Percentiles rank a stretch among this genome's conserved stretches.
Conservation (phyloP, 768 basidiomycete genomes). For the Gymnopilus junonius region DNA sequence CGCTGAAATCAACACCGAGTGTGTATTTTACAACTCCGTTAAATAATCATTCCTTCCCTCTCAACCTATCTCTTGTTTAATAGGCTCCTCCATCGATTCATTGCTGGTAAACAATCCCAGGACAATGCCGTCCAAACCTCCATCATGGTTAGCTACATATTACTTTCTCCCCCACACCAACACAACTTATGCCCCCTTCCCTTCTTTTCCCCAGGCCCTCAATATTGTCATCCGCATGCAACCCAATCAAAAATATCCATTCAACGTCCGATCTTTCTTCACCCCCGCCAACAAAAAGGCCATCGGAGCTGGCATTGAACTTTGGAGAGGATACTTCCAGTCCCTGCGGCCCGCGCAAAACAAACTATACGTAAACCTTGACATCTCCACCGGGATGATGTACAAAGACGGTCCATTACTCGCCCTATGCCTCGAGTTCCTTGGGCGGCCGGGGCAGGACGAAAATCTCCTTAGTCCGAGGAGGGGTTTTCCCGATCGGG, state of each 20-base stretch:
- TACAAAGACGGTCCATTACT: slow-evolving; percentile 67
- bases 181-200: background rate
- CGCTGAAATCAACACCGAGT: slow-evolving; percentile 45
- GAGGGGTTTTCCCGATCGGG: slow-evolving; percentile 52
- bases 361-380: slow-evolving; percentile 72
- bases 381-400: slow-evolving; percentile 80
- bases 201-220: slow-evolving; percentile 50
- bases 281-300: slow-evolving; percentile 54
- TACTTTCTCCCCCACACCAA: background rate
- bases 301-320: slow-evolving; percentile 63
- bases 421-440: slow-evolving; percentile 57
- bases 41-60: background rate
- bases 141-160: slow-evolving; percentile 53
- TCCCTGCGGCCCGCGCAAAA: slow-evolving; percentile 72
- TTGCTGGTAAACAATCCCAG: slow-evolving; percentile 62
- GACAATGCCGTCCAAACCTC: slow-evolving; percentile 66
- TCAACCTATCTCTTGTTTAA: background rate
- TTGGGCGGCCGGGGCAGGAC: slow-evolving; percentile 27
- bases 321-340: slow-evolving; percentile 86
- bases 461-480: slow-evolving; percentile 30
- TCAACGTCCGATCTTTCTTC: slow-evolving; percentile 80
- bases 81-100: slow-evolving; percentile 66
- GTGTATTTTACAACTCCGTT: slow-evolving; percentile 12
- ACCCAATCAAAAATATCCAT: slow-evolving; percentile 69
- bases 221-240: slow-evolving; percentile 82